Evolutionary conservation across 305 asterid species (phyloP).

Genomic region (Fraxinus paxiana): DNA sequence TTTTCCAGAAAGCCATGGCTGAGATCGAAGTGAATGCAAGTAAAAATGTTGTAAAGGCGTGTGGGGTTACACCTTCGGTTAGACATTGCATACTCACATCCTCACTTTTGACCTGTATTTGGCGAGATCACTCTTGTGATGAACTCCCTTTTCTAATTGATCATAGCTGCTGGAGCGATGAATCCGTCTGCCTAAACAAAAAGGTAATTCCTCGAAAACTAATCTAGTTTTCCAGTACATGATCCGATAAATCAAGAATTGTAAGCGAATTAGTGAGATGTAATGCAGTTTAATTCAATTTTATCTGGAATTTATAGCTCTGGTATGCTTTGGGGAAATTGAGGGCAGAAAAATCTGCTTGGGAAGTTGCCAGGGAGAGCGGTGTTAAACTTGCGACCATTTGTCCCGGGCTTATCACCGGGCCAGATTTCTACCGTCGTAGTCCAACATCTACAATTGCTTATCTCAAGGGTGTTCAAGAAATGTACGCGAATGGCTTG

Average conservation of each 20-base stretch:
- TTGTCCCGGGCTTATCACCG: conserved; percentile 79
- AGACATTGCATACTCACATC: conserved; percentile 72
- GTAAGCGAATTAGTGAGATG: neutral
- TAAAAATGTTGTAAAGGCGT: conserved; percentile 66
- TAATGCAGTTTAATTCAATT: neutral
- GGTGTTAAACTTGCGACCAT: conserved; percentile 63
- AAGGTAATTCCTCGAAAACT: conserved; percentile 40
- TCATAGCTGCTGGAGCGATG: conserved; percentile 79
- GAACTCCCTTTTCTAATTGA: conserved; percentile 43
- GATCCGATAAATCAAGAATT: neutral
- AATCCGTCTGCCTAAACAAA: conserved; percentile 56
- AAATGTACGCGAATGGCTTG: conserved; percentile 58
- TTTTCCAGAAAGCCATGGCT: conserved; percentile 63
- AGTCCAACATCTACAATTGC: conserved; percentile 71
- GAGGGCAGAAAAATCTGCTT: conserved; percentile 73
- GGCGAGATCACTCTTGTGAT: conserved; percentile 43
- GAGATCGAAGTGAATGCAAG: conserved; percentile 61
- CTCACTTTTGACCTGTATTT: conserved; percentile 75
- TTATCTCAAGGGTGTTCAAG: conserved; percentile 69
- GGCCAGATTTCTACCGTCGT: conserved; percentile 47
- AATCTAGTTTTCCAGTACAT: neutral
- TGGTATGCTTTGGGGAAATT: conserved; percentile 95
- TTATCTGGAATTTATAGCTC: conserved; percentile 41
- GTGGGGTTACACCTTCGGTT: conserved; percentile 58
- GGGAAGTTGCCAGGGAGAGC: conserved; percentile 53